A percentile compares a stretch with the other conserved stretches of the same genome.
Evolutionary conservation across 176 grass and related monocot species (phyloP).

Genomic region (Phoenix roebelenii): DNA sequence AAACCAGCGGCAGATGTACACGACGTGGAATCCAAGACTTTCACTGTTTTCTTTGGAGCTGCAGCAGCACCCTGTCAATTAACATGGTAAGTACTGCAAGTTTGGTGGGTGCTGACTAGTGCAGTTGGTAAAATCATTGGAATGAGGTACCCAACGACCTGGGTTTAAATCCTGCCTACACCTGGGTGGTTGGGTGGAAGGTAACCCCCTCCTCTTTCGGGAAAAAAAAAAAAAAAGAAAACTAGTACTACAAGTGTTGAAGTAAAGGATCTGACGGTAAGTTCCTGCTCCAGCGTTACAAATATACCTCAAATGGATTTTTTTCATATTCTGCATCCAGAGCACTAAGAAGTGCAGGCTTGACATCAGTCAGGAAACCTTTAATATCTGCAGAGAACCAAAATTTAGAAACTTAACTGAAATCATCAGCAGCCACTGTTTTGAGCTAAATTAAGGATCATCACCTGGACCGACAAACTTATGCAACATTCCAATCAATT

Average conservation of each 20-base stretch:
- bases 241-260: too few relatives aligned
- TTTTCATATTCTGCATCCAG: constrained; percentile 90
- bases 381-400: constrained; percentile 68
- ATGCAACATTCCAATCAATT: constrained; percentile 85
- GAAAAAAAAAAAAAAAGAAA: too few relatives aligned
- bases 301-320: constrained; percentile 85
- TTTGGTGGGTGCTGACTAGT: not conserved
- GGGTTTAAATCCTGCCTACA: too few relatives aligned
- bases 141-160: too few relatives aligned
- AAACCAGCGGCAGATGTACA: constrained; percentile 39
- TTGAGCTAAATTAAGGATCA: constrained; percentile 1
- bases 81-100: constrained; percentile 5
- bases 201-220: too few relatives aligned
- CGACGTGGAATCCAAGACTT: constrained; percentile 44
- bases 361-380: constrained; percentile 94
- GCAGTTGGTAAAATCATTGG: too few relatives aligned
- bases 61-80: constrained; percentile 55
- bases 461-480: constrained; percentile 96
- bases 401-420: not conserved
- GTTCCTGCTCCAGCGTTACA: not conserved
- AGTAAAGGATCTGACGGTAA: too few relatives aligned
- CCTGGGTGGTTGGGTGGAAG: too few relatives aligned
- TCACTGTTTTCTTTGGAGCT: constrained; percentile 79
- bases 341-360: constrained; percentile 81
- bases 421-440: constrained; percentile 1